Conservation (phyloP, 1,284 basidiomycete species). For the Rhodotorula sp. region DNA sequence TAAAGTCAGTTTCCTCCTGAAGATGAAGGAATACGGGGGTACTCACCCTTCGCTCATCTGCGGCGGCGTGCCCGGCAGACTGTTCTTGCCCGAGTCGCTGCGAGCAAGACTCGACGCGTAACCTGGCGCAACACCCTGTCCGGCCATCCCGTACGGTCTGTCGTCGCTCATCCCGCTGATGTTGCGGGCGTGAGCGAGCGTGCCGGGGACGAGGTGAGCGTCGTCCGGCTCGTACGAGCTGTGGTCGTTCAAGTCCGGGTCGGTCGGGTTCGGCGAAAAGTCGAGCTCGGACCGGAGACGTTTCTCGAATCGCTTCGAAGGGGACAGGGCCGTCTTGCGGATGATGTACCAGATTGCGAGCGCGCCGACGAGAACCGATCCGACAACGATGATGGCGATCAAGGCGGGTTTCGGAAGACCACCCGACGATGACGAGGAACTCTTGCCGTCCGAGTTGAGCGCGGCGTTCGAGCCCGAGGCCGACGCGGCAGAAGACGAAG, state of each 20-base stretch:
- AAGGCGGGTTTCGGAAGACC: conserved; percentile 33
- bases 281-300: conserved; percentile 38
- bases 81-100: conserved; percentile 25
- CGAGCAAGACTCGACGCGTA: conserved; percentile 29
- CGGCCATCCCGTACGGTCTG: not conserved
- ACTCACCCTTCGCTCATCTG: conserved; percentile 32
- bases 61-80: conserved; percentile 6
- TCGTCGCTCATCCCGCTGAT: conserved; percentile 17
- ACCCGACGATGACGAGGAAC: conserved; percentile 17
- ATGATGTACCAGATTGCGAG: conserved; percentile 40
- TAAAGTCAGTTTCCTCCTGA: not conserved
- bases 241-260: conserved; percentile 8
- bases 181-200: conserved; percentile 21
- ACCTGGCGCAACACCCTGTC: not conserved
- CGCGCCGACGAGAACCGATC: conserved; percentile 25
- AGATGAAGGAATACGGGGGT: not conserved
- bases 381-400: conserved; percentile 41
- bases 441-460: conserved; percentile 9
- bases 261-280: conserved; percentile 17
- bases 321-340: conserved; percentile 38
- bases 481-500: not conserved
- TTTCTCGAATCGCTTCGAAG: conserved; percentile 37
- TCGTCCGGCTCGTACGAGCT: conserved; percentile 1
- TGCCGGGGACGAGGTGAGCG: conserved; percentile 4
- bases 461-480: conserved; percentile 3